Conservation (phyloP, 805 yeast genomes). For the baker's yeast (Saccharomyces cerevisiae) region DNA sequence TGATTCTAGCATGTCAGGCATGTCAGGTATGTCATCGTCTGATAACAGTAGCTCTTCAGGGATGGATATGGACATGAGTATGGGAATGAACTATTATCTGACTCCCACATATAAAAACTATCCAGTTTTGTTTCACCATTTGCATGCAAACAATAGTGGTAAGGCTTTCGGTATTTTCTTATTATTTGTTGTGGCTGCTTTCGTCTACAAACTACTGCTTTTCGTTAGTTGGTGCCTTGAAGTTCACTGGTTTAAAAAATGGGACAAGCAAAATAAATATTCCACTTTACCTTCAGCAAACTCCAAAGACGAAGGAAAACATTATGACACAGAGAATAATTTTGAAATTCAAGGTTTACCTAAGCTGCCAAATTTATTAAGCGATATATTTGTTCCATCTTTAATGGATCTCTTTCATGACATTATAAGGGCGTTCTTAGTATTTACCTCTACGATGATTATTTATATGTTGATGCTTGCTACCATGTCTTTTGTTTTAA, state of each 20-base stretch:
- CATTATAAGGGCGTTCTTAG: slow-evolving; percentile 44
- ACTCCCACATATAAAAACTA: slow-evolving; percentile 42
- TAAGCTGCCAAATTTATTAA: slow-evolving; percentile 23
- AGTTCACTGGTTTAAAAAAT: slow-evolving; percentile 51
- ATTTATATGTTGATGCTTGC: slow-evolving; percentile 72
- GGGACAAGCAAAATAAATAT: slow-evolving; percentile 18
- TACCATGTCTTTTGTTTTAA: slow-evolving; percentile 60
- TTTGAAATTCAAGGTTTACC: slow-evolving; percentile 18
- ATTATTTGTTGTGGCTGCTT: slow-evolving; percentile 48
- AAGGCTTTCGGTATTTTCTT: slow-evolving; percentile 69
- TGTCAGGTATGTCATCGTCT: slow-evolving; percentile 4
- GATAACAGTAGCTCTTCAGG: slow-evolving; percentile 6
- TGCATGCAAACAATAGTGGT: slow-evolving; percentile 47
- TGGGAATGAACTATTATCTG: slow-evolving; percentile 52
- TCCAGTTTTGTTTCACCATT: slow-evolving; percentile 54
- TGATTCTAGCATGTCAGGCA: not conserved
- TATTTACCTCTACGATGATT: slow-evolving; percentile 55
- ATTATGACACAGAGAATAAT: slow-evolving; percentile 18
- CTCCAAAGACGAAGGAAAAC: slow-evolving; percentile 30
- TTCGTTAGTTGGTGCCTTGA: slow-evolving; percentile 59
- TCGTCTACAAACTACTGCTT: slow-evolving; percentile 50
- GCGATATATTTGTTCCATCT: slow-evolving; percentile 25
- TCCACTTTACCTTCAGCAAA: slow-evolving; percentile 1
- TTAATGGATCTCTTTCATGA: slow-evolving; percentile 34
- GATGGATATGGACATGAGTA: slow-evolving; percentile 17